A percentile compares a stretch with the other conserved stretches of the same genome.
These are phyloP conservation scores for Serendipita vermifera DNA, from an alignment of 768 basidiomycete species.

Conservation along the genomic window DNA sequence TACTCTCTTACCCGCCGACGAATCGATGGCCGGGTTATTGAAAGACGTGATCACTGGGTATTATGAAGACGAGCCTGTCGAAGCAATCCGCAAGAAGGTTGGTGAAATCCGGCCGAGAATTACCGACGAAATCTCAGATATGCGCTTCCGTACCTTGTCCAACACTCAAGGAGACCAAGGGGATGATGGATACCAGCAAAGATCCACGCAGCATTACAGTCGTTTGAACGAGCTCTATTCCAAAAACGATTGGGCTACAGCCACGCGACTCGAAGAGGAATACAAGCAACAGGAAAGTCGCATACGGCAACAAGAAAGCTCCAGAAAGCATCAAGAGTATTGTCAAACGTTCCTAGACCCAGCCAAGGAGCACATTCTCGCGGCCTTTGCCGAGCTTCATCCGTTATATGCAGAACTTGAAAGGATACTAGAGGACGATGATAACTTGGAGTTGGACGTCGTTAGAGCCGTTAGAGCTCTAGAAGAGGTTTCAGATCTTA, in stretches of 20 bases:
- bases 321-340: neutral
- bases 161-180: no score
- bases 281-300: neutral
- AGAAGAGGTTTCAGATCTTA: neutral
- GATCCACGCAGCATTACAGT: neutral
- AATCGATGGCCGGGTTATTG: neutral
- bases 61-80: neutral
- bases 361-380: neutral
- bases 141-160: neutral
- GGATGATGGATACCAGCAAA: neutral
- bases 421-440: neutral
- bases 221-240: neutral
- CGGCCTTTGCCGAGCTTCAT: slow-evolving; percentile 4
- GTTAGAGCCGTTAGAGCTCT: neutral
- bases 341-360: neutral
- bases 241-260: neutral
- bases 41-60: neutral
- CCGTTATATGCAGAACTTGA: slow-evolving; percentile 1
- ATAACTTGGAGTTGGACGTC: neutral
- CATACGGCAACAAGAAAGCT: neutral
- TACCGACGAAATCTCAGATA: neutral
- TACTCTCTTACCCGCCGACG: neutral
- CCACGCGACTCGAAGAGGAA: neutral
- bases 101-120: neutral
- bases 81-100: neutral